Evolutionary conservation across 257 asterid species (phyloP).

Genomic region (Capsicum chinense): DNA sequence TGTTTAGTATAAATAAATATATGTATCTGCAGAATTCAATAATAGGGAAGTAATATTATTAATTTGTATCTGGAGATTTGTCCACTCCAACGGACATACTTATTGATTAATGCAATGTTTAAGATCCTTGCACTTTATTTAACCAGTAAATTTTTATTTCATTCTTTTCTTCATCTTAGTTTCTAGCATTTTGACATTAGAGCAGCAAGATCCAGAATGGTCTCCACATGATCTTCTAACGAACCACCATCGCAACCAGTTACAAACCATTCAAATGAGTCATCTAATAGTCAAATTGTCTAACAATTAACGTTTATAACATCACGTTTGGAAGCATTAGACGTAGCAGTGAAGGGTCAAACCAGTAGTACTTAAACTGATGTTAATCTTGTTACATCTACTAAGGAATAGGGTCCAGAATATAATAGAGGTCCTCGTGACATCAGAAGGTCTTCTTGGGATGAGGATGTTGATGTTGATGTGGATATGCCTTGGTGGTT

Average conservation of each 20-base stretch:
- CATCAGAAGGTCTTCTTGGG: no score
- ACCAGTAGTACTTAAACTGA: background rate
- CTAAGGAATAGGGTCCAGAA: background rate
- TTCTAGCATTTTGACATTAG: background rate
- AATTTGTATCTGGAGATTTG: background rate
- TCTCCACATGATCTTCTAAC: background rate
- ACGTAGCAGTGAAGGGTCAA: background rate
- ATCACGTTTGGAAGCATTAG: background rate
- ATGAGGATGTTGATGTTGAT: background rate
- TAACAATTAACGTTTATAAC: background rate
- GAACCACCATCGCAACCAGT: background rate
- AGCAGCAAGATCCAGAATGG: background rate
- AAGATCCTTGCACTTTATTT: background rate
- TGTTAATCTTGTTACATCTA: background rate
- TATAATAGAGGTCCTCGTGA: background rate
- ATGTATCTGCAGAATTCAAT: background rate
- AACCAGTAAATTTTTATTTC: background rate
- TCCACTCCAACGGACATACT: background rate
- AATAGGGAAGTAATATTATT: background rate
- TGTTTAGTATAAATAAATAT: background rate
- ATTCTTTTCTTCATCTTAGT: background rate
- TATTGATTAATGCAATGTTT: background rate
- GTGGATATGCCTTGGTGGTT: background rate
- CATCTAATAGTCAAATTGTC: background rate
- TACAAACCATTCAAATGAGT: background rate